Conservation (phyloP, 2,329 filamentous ascomycete genomes). For the Didymosphaeria variabile region DNA sequence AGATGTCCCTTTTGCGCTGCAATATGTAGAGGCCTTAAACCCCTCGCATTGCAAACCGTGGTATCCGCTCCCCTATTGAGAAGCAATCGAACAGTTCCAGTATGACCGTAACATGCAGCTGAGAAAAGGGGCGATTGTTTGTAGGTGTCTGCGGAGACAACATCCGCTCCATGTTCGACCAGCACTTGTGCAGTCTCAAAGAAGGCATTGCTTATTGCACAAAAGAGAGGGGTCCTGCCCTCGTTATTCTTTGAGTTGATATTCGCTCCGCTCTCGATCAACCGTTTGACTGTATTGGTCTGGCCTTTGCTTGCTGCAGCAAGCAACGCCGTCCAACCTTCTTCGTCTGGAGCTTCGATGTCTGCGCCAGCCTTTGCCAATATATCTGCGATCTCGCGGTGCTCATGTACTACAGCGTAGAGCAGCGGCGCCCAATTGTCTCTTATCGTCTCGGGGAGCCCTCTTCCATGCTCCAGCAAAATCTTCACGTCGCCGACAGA, state of each 20-base stretch:
- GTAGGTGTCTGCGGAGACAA: background rate
- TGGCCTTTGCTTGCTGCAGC: background rate
- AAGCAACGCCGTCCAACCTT: background rate
- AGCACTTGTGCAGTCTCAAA: background rate
- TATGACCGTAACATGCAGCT: background rate
- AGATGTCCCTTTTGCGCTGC: background rate
- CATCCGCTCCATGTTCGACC: background rate
- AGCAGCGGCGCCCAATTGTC: background rate
- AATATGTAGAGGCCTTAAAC: background rate
- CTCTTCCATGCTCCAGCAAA: background rate
- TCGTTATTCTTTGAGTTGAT: background rate
- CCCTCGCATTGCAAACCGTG: background rate
- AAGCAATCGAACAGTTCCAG: background rate
- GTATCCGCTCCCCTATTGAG: background rate
- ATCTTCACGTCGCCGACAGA: background rate
- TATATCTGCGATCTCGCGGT: background rate
- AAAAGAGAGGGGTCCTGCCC: background rate
- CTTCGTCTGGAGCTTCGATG: background rate
- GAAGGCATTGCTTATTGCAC: background rate
- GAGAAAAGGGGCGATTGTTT: background rate
- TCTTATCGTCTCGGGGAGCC: background rate
- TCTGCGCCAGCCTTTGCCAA: background rate
- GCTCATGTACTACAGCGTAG: background rate
- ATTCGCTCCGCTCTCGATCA: background rate
- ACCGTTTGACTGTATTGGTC: background rate